Base-by-base conservation (phyloP, 2,329 filamentous ascomycete genomes). In the Acephala macrosclerotiorum region DNA sequence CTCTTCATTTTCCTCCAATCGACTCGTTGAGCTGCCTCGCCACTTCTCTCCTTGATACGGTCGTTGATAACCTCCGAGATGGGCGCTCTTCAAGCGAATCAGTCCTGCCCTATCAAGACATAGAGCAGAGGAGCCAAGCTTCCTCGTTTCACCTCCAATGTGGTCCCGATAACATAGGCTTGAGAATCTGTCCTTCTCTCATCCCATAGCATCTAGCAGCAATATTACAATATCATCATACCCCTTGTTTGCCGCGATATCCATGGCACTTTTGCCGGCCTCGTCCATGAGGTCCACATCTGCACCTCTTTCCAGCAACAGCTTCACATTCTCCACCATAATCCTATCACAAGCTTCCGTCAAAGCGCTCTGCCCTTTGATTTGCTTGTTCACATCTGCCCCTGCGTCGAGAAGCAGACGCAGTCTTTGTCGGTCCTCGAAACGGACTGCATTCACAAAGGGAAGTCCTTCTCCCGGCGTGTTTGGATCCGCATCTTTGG, bases 391-490 rank as follows among this genome's bases (percentile, higher is more conserved):
- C n/a, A 58, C 45, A 38, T 58, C 40, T 42, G 58, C 63, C n/a
- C 65, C 61, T 12, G 65, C 61, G 20, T 63, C 49, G 3, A 66
- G 38, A 51, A 66, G 20, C 35, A 63, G 57, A 12, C 20, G 3
- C n/a, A 64, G 20, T 9, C 56, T 26, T 14, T 25, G 20, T 20
- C 26, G 18, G 11, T 64, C 35, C 14, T 22, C 14, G 22, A 45
- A 55, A 9, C 25, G n/a, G 4, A 25, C 40, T 16, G 60, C 53
- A 25, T 45, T 33, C 12, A 49, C 14, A 35, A 63, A 6, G 3
- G 60, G 53, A 9, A 63, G 16, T n/a, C 25, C 26, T 16, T 63
- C 51, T 29, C 53, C 36, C 18, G 18, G 7, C 11, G 35, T 29
- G 36, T 61, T 56, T 1, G 38, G 26, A 33, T 61, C 60, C 3